phyloP scores from a whole-genome alignment of 768 basidiomycete species.

The Amanita exitialis region DNA sequence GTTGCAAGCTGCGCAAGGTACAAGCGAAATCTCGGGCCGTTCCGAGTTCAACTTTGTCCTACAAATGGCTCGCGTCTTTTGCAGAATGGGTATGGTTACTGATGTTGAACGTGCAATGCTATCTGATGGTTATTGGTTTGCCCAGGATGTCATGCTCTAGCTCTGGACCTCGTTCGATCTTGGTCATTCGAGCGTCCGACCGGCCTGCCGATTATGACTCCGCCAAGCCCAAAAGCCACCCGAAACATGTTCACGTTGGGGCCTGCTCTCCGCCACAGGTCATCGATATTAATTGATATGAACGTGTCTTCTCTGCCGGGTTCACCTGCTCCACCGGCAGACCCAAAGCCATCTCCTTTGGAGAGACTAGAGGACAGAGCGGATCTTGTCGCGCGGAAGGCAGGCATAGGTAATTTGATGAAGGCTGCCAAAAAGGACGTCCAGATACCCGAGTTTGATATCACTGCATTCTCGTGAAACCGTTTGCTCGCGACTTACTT shows the following conservation, averaged over 20 bases:
- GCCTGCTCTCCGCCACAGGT: conserved; percentile 45
- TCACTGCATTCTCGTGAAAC: conserved; percentile 60
- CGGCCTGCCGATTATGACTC: conserved; percentile 11
- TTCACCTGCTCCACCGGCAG: conserved; percentile 28
- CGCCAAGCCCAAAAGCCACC: conserved; percentile 34
- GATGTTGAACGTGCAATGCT: not conserved
- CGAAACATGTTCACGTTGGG: conserved; percentile 39
- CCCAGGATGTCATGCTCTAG: conserved; percentile 86
- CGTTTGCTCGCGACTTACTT: not conserved
- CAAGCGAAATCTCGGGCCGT: conserved; percentile 79
- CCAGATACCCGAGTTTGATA: conserved; percentile 80
- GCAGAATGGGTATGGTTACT: conserved; percentile 72
- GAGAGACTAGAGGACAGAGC: conserved; percentile 38
- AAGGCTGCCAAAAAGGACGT: conserved; percentile 88
- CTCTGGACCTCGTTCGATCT: conserved; percentile 77
- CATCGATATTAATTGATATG: conserved; percentile 87
- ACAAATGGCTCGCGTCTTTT: conserved; percentile 89
- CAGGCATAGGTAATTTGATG: conserved; percentile 75
- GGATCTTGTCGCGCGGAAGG: conserved; percentile 55
- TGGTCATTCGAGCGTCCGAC: conserved; percentile 87
- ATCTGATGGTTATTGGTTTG: not conserved
- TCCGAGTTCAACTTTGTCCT: conserved; percentile 94
- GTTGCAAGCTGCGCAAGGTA: conserved; percentile 87
- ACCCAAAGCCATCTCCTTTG: conserved; percentile 15
- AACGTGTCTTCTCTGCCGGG: conserved; percentile 54